Conservation (phyloP, 345 rosid species). For the Zanthoxylum bungeanum region DNA sequence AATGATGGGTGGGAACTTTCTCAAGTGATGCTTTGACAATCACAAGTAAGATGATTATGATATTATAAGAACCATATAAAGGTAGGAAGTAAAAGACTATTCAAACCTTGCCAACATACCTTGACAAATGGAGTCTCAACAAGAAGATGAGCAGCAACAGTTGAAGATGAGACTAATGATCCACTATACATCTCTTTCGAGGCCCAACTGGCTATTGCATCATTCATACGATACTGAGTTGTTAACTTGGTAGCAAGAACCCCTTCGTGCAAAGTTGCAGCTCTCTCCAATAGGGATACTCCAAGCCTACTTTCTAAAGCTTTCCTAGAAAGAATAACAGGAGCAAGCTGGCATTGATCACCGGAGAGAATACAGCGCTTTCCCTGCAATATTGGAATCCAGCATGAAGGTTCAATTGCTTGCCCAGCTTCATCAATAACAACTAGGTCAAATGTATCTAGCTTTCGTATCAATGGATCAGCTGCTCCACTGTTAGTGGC, state of each 20-base stretch:
- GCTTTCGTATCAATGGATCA: slow-evolving; percentile 76
- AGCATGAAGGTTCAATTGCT: slow-evolving; percentile 94
- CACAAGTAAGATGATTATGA: neutral
- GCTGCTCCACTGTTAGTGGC: slow-evolving; percentile 96
- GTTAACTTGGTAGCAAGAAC: slow-evolving; percentile 65
- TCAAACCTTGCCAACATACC: slow-evolving; percentile 38
- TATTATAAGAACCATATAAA: neutral
- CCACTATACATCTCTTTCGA: slow-evolving; percentile 98
- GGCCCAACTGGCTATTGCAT: slow-evolving; percentile 96
- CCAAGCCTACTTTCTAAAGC: slow-evolving; percentile 95
- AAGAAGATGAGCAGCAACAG: slow-evolving; percentile 82
- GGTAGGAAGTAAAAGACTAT: neutral
- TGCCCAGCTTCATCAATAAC: slow-evolving; percentile 97
- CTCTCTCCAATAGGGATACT: slow-evolving; percentile 81
- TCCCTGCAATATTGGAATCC: slow-evolving; percentile 95
- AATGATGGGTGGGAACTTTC: slow-evolving; percentile 12
- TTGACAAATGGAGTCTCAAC: slow-evolving; percentile 86
- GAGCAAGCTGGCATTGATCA: slow-evolving; percentile 95
- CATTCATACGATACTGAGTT: slow-evolving; percentile 91
- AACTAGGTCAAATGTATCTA: slow-evolving; percentile 81
- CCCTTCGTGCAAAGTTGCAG: slow-evolving; percentile 71
- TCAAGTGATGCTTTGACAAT: neutral
- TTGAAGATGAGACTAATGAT: slow-evolving; percentile 62
- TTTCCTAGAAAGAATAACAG: slow-evolving; percentile 77
- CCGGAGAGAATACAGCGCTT: slow-evolving; percentile 89